Percentiles rank a stretch among this genome's conserved stretches.
phyloP scores from a whole-genome alignment of 1,139 yeast species.

The Sugiyamaella neomexicana region DNA sequence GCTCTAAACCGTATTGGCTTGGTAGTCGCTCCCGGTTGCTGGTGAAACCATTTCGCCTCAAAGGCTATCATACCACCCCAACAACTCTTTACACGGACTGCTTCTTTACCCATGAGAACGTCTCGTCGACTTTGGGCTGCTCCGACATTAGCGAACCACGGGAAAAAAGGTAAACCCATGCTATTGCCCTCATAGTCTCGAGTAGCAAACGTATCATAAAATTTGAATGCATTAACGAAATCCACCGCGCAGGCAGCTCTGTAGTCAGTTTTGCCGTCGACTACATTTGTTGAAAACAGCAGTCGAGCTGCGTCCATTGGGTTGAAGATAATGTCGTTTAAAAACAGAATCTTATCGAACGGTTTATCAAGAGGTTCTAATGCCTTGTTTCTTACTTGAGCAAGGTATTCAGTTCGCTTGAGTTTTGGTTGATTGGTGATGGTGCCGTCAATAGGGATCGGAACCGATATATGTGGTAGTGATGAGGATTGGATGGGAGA shows the following conservation, averaged over 20 bases:
- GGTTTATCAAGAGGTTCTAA: slow-evolving; percentile 18
- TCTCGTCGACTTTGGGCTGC: slow-evolving; percentile 22
- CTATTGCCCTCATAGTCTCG: slow-evolving; percentile 24
- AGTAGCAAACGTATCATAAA: slow-evolving; percentile 28
- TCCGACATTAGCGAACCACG: slow-evolving; percentile 24
- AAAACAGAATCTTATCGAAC: slow-evolving; percentile 22
- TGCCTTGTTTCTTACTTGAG: slow-evolving; percentile 25
- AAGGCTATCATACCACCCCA: slow-evolving; percentile 29
- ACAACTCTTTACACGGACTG: slow-evolving; percentile 26
- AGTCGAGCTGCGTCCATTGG: slow-evolving; percentile 24
- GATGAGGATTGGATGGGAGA: slow-evolving; percentile 15
- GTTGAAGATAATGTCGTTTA: slow-evolving; percentile 24
- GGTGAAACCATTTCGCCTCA: slow-evolving; percentile 24
- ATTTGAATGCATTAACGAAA: slow-evolving; percentile 25
- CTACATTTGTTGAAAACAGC: slow-evolving; percentile 22
- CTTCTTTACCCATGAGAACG: slow-evolving; percentile 22
- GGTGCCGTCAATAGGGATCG: neutral
- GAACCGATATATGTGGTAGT: slow-evolving; percentile 12
- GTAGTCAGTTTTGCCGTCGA: slow-evolving; percentile 22
- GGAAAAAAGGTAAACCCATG: slow-evolving; percentile 26
- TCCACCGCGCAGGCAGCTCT: slow-evolving; percentile 27
- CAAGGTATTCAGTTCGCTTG: slow-evolving; percentile 24
- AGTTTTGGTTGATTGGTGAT: slow-evolving; percentile 12
- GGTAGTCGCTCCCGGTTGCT: neutral
- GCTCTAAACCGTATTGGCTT: slow-evolving; percentile 17